Evolutionary conservation across 345 rosid species (phyloP), one percentile per base, ranked within the genome.

Genomic region (Crucihimalaya himalaica): DNA sequence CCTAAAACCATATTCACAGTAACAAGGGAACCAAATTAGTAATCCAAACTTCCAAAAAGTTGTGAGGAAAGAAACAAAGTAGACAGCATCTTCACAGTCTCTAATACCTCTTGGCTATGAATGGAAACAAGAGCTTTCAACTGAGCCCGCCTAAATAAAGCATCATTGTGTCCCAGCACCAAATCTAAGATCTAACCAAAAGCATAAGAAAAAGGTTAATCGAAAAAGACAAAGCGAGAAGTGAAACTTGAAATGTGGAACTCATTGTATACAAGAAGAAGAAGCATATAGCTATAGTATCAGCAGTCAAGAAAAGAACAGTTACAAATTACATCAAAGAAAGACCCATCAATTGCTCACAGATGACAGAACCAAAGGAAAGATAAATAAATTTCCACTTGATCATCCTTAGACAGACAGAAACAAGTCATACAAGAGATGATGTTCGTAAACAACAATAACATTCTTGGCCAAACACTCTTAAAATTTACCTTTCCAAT

Each of bases 91-190:
- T 72, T 43, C 23, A 31, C 14, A 66, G 55, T 47, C 34, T 25
- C 37, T 50, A 23, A 62, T 83, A 94, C 98, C 97, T 91, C 97
- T 78, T 85, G 82, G 83, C 96, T 14, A 39, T 91, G 98, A 83
- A 95, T 92, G 23, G 97, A 85, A 65, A 95, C 99, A 62, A 95
- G 92, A 79, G 88, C 99, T 81, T 94, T 94, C 62, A 94, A 81
- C 83, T 94, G 99, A 60, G 99, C 93, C 51, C 98, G 88, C 83
- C 98, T 83, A 79, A 94, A 94, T 46, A 94, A 70, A 28, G 91
- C 92, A 29, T 95, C 96, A 53, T 88, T 86, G 77, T 95, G 99
- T 34, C 99, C 99, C 79, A 92, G 47, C n/a, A 87, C 91, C 74
- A 84, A 86, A 77, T 95, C 99, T 63, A 95, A 81, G 66, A 95